These are phyloP conservation scores for Venturia pyrina DNA, from an alignment of 2,329 filamentous ascomycete genomes.

Conservation along the genomic window DNA sequence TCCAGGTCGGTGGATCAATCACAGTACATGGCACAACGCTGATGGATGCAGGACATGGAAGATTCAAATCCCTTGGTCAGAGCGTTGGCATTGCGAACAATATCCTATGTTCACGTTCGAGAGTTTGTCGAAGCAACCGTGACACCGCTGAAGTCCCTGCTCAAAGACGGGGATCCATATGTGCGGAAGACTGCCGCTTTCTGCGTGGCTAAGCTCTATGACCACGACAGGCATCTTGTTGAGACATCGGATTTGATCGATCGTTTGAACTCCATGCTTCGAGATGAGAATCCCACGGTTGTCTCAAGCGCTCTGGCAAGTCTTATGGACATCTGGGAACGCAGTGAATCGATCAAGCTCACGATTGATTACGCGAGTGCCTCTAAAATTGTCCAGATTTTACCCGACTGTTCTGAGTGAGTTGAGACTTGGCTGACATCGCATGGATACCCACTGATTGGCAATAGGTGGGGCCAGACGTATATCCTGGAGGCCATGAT, in stretches of 20 bases:
- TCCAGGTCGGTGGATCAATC: constrained; percentile 50
- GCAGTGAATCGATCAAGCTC: constrained; percentile 92
- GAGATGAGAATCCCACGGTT: constrained; percentile 95
- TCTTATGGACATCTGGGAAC: constrained; percentile 96
- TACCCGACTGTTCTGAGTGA: constrained; percentile 94
- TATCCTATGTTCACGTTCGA: constrained; percentile 93
- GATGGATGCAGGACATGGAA: constrained; percentile 62
- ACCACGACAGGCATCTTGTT: constrained; percentile 84
- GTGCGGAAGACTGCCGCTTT: constrained; percentile 96
- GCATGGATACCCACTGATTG: constrained; percentile 17
- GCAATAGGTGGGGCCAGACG: constrained; percentile 86
- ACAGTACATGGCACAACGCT: not conserved
- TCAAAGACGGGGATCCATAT: constrained; percentile 84
- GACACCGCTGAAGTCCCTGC: constrained; percentile 68
- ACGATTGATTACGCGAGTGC: constrained; percentile 97
- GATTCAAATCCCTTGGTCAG: constrained; percentile 86
- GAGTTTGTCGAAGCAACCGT: constrained; percentile 92
- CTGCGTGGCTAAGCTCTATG: constrained; percentile 94
- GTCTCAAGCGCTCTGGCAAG: constrained; percentile 87
- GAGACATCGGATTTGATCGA: constrained; percentile 90
- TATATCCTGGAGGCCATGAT: constrained; percentile 97
- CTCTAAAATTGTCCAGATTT: constrained; percentile 93
- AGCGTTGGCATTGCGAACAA: constrained; percentile 83
- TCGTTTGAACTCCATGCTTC: constrained; percentile 74
- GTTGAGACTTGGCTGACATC: constrained; percentile 24